Base-by-base conservation (phyloP, 2,329 filamentous ascomycete genomes). In the Ophiostoma perfectum region DNA sequence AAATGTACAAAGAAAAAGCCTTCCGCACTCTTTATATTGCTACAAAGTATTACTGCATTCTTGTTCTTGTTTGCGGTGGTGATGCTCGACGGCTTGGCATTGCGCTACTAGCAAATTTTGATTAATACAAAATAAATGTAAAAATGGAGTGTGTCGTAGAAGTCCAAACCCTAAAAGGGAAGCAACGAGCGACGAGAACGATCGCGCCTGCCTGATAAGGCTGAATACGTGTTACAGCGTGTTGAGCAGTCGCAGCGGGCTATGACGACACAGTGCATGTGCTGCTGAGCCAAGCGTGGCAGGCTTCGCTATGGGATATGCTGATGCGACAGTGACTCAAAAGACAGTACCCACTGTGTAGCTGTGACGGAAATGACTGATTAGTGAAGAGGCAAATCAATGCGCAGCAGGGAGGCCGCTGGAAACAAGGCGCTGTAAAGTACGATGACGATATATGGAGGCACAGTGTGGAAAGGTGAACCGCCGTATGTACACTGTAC, bases 341-440 rank as follows among this genome's bases (percentile, higher is more conserved):
- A 9, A 18, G 49, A 55, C 49, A 18, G n/a, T 27, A 27, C 27
- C 27, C 27, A 27, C 27, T 4, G 42, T 9, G 42, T 44, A 27
- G 18, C 42, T 44, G 42, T 44, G 49, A 11, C 6, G 49, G 45
- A 18, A 52, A 27, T 55, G n/a, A 55, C 27, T 27, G n/a, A 55
- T 55, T 27, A 9, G 49, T 58, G 52, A 63, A 63, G 60, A n/a
- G 60, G 60, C 38, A 6, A 63, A 6, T 27, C 27, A 27, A 18
- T 64, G 62, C 42, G 62, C 39, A 64, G 39, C 62, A 64, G 16
- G 47, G 36, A 55, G 38, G 38, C 44, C n/a, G 63, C 42, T 47
- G 63, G 42, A 60, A 12, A 18, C 49, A 38, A 60, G 11, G 55
- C 27, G 55, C 55, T 60, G 55, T 60, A 38, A 38, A 55, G n/a